Base-by-base conservation (phyloP, 2,329 filamentous ascomycete species). In the Botrytis pseudocinerea region DNA sequence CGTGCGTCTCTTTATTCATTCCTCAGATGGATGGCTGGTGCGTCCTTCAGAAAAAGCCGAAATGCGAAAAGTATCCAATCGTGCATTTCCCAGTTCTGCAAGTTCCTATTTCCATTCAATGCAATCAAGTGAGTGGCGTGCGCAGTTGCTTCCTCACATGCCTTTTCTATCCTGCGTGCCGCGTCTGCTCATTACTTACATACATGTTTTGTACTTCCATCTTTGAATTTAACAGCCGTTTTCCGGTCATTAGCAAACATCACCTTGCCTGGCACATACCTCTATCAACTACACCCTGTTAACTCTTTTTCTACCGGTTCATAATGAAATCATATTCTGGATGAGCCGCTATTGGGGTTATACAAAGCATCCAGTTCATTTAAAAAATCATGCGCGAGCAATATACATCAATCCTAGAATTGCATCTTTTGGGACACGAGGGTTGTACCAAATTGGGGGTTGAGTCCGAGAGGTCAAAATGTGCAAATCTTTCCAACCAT, bases 401-500 rank as follows among this genome's bases (percentile, higher is more conserved):
- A 73, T 73, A 62, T 73, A 73, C 38, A 63, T 73, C 59, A 77
- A 75, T 77, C 76, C 73, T 73, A 68, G 73, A 70, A 77, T 74
- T 75, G 72, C 73, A 77, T 77, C 69, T 65, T 77, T 76, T 77
- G 76, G 77, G 76, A 78, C 75, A 78, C 75, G 76, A 79, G 74
- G 51, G 77, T 78, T 73, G 75, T 75, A 79, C 78, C 35, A 63
- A 71, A 73, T 77, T 65, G 64, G 76, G 74, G 54, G 40, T 64
- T 69, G 51, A 72, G 70, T 72, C 70, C 70, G 70, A 69, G 38
- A 73, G 64, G 71, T 69, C 62, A 46, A 69, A 51, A 65, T 65
- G 48, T 44, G 68, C 73, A 38, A 57, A 48, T 46, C 22, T 60
- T 61, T 44, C 48, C 65, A 71, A 63, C 74, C 78, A 77, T 77